phyloP scores from a whole-genome alignment of 345 rosid genomes.

The Salix koriyanagi region DNA sequence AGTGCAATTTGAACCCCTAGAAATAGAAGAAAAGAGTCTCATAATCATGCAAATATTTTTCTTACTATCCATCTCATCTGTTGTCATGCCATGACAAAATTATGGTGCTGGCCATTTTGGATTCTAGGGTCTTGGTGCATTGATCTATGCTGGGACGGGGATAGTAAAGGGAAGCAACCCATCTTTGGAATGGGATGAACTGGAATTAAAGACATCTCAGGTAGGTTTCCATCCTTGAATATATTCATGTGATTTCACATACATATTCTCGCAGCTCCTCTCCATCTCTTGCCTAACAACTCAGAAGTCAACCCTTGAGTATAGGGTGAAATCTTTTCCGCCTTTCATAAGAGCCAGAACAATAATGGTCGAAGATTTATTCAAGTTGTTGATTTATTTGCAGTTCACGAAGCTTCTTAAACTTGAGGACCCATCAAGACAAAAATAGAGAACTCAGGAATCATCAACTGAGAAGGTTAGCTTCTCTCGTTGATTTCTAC shows the following conservation, averaged over 20 bases:
- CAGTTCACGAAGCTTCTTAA: slow-evolving; percentile 78
- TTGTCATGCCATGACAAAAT: slow-evolving; percentile 5
- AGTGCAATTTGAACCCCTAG: not conserved
- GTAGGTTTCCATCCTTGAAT: slow-evolving; percentile 17
- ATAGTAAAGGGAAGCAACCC: slow-evolving; percentile 82
- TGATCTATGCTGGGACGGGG: slow-evolving; percentile 83
- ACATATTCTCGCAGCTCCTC: no score
- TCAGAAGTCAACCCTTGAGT: no score
- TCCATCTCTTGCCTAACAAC: no score
- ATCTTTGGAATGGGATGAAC: slow-evolving; percentile 79
- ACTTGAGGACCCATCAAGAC: slow-evolving; percentile 51
- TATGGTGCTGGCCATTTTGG: slow-evolving; percentile 8
- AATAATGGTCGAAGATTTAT: not conserved
- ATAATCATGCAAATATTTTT: not conserved
- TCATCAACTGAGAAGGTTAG: slow-evolving; percentile 35
- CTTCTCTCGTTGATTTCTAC: not conserved
- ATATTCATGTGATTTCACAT: not conserved
- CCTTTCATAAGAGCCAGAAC: not conserved
- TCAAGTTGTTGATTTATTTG: slow-evolving; percentile 11
- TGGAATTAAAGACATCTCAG: slow-evolving; percentile 90
- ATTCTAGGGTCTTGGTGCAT: slow-evolving; percentile 64
- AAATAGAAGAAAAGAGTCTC: not conserved
- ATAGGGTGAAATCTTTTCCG: not conserved
- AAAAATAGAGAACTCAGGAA: slow-evolving; percentile 33
- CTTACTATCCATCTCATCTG: not conserved